Conservation (phyloP, 2,329 filamentous ascomycete genomes). For the Cladosporium sp. region DNA sequence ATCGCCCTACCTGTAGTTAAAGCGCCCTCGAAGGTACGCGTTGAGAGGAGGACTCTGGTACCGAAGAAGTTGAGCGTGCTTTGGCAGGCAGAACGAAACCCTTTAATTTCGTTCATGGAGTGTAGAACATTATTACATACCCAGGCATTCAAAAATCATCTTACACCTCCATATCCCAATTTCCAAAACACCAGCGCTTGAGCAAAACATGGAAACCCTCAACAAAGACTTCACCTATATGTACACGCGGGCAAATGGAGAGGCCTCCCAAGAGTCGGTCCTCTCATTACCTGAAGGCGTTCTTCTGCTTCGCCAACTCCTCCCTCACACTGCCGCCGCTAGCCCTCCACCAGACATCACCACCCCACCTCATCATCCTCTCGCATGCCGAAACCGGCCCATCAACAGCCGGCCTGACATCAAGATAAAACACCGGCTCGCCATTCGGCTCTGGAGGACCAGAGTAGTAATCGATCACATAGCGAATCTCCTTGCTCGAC, state of each 20-base stretch:
- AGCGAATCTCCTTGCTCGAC: slow-evolving; percentile 70
- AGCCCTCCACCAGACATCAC: slow-evolving; percentile 89
- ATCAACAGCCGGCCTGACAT: slow-evolving; percentile 82
- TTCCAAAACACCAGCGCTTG: background rate
- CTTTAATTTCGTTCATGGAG: no score
- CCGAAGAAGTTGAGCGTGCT: no score
- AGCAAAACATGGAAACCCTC: background rate
- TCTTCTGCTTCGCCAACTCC: slow-evolving; percentile 28
- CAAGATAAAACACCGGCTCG: slow-evolving; percentile 91
- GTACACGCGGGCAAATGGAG: no score
- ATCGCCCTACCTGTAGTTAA: no score
- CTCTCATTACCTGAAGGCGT: background rate
- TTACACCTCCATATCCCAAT: background rate
- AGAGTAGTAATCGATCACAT: slow-evolving; percentile 95
- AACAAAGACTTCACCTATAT: background rate
- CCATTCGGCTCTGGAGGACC: slow-evolving; percentile 74
- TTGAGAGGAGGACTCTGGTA: no score
- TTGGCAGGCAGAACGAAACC: no score
- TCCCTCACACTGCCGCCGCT: slow-evolving; percentile 63
- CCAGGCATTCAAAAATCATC: background rate
- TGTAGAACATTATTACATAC: no score
- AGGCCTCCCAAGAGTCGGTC: no score
- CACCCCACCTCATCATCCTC: slow-evolving; percentile 79
- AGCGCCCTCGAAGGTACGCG: no score
- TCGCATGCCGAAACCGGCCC: slow-evolving; percentile 75